Conservation (phyloP, 2,329 filamentous ascomycete species). For the Ilyonectria mors-panacis region DNA sequence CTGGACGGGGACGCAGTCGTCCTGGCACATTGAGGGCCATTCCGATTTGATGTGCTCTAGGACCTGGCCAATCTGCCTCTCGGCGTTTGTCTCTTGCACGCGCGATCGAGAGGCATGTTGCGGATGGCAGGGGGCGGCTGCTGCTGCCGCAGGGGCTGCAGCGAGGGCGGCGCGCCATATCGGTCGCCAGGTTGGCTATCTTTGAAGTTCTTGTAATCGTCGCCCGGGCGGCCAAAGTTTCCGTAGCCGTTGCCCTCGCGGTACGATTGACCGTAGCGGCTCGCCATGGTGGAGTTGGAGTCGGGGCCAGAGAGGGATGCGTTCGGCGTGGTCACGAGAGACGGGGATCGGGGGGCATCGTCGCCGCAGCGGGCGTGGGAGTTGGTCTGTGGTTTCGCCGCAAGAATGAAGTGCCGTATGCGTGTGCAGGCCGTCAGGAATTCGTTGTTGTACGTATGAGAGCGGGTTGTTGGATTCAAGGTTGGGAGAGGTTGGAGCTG, state of each 20-base stretch:
- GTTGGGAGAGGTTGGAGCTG: conserved; percentile 5
- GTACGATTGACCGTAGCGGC: conserved; percentile 63
- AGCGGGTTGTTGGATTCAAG: not conserved
- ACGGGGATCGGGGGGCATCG: conserved; percentile 42
- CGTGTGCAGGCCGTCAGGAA: not conserved
- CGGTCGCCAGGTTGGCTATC: conserved; percentile 62
- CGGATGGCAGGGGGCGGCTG: conserved; percentile 48
- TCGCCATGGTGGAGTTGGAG: conserved; percentile 60
- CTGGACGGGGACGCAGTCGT: conserved; percentile 92
- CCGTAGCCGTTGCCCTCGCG: conserved; percentile 62
- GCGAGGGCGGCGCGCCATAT: conserved; percentile 54
- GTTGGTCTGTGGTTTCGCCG: not conserved
- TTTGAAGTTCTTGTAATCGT: conserved; percentile 60
- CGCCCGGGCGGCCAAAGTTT: conserved; percentile 57
- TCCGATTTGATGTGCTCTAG: conserved; percentile 88
- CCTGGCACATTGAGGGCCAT: conserved; percentile 93
- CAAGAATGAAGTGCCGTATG: not conserved
- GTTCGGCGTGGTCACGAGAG: conserved; percentile 36
- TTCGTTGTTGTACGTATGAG: not conserved
- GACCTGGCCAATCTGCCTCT: conserved; percentile 73
- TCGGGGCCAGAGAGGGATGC: conserved; percentile 31
- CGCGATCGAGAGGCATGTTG: conserved; percentile 54
- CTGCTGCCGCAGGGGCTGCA: conserved; percentile 50
- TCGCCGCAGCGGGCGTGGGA: conserved; percentile 14
- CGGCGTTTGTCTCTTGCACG: conserved; percentile 64